These are phyloP conservation scores for Gentiana macrophylla DNA, from an alignment of 257 asterid genomes.

Conservation along the genomic window DNA sequence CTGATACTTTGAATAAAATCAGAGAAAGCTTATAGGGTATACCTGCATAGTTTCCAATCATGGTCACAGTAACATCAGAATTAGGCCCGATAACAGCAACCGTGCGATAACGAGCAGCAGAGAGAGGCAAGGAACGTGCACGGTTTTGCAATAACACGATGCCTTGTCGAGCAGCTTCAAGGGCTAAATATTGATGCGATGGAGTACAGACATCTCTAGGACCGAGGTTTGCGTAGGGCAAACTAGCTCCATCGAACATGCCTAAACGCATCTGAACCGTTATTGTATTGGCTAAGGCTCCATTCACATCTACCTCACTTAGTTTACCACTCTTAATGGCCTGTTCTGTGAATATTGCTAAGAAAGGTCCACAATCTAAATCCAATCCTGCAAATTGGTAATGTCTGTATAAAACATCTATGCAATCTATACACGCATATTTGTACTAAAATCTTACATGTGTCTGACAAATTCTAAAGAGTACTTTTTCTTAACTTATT, in stretches of 20 bases:
- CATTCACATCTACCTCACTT: slow-evolving; percentile 43
- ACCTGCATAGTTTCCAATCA: slow-evolving; percentile 98
- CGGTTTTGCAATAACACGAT: slow-evolving; percentile 63
- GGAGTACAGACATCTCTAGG: slow-evolving; percentile 68
- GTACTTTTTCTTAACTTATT: too few relatives aligned
- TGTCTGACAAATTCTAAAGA: too few relatives aligned
- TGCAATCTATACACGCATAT: too few relatives aligned
- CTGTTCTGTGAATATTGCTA: slow-evolving; percentile 55
- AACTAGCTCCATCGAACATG: slow-evolving; percentile 69
- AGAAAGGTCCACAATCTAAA: slow-evolving; percentile 87
- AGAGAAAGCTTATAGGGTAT: not conserved
- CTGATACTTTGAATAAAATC: too few relatives aligned
- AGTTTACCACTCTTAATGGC: slow-evolving; percentile 53
- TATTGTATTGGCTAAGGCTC: slow-evolving; percentile 51
- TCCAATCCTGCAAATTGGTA: slow-evolving; percentile 43
- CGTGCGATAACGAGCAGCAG: slow-evolving; percentile 27
- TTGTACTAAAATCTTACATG: too few relatives aligned
- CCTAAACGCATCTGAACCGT: slow-evolving; percentile 88
- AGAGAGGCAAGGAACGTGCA: slow-evolving; percentile 56
- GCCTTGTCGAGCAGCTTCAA: slow-evolving; percentile 94
- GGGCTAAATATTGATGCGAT: slow-evolving; percentile 71
- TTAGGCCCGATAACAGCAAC: slow-evolving; percentile 90
- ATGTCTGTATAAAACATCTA: too few relatives aligned
- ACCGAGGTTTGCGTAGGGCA: slow-evolving; percentile 53
- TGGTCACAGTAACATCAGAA: slow-evolving; percentile 60